Conservation (phyloP, 2,329 filamentous ascomycete species). For the Ophiostoma tasmaniense region DNA sequence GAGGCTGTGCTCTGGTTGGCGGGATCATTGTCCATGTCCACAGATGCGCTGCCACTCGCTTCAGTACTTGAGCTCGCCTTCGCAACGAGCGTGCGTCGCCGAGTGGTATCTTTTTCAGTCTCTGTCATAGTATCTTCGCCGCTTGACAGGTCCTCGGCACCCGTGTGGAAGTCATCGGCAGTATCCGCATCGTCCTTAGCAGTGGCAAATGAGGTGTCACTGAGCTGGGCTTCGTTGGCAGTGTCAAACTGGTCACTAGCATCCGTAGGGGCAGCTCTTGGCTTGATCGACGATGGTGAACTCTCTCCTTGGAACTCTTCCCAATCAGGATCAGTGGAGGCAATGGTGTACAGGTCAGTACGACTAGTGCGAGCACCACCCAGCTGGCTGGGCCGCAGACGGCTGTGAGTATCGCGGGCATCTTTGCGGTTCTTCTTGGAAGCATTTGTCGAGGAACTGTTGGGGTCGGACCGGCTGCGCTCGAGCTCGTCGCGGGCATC, state of each 20-base stretch:
- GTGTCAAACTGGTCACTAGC: conserved; percentile 68
- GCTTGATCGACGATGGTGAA: conserved; percentile 34
- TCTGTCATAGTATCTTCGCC: conserved; percentile 72
- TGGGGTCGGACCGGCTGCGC: conserved; percentile 51
- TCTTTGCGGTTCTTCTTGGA: conserved; percentile 58
- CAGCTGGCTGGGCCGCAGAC: conserved; percentile 55
- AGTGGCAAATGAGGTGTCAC: conserved; percentile 56
- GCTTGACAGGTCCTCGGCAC: conserved; percentile 61
- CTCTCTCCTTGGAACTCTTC: conserved; percentile 63
- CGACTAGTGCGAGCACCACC: conserved; percentile 65
- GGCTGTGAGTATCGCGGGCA: conserved; percentile 68
- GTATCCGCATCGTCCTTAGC: conserved; percentile 76
- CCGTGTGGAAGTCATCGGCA: conserved; percentile 92
- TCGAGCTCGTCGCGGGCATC: conserved; percentile 90
- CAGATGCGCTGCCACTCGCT: neutral
- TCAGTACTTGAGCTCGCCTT: neutral
- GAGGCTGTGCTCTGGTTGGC: conserved; percentile 73
- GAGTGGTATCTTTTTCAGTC: conserved; percentile 49
- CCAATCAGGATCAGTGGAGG: conserved; percentile 73
- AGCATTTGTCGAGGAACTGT: conserved; percentile 29
- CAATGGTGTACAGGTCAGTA: conserved; percentile 59
- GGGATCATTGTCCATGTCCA: conserved; percentile 13
- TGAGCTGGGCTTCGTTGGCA: conserved; percentile 58
- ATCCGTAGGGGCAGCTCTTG: conserved; percentile 32
- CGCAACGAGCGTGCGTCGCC: conserved; percentile 12